A percentile compares a stretch with the other conserved stretches of the same genome.
These are phyloP conservation scores for Penicillium sp. DNA, from an alignment of 2,329 filamentous ascomycete genomes.

Conservation along the genomic window DNA sequence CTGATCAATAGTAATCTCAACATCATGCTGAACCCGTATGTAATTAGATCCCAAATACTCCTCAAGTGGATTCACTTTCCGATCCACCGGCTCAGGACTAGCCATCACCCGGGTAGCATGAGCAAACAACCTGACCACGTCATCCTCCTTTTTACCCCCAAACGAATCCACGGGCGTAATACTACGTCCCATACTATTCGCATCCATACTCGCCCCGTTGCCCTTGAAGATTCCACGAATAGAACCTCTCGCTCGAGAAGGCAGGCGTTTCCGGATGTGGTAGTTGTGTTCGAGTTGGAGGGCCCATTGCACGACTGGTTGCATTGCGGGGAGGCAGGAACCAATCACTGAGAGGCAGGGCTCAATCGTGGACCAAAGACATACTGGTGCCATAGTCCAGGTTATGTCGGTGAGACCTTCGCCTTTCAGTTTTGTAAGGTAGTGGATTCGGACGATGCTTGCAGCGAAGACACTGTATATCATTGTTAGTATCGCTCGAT, in stretches of 20 bases:
- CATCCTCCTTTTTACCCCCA: not conserved
- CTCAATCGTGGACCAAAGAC: slow-evolving; percentile 13
- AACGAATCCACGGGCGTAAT: not conserved
- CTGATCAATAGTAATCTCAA: slow-evolving; percentile 1
- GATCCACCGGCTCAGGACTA: not conserved
- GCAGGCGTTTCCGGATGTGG: not conserved
- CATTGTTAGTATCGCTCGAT: not conserved
- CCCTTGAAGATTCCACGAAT: not conserved
- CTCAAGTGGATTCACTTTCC: not conserved
- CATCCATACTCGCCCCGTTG: not conserved
- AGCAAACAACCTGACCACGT: not conserved
- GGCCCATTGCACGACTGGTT: slow-evolving; percentile 14
- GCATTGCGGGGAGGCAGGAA: slow-evolving; percentile 10
- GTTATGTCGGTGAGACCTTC: slow-evolving; percentile 1
- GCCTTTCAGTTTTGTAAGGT: slow-evolving; percentile 1
- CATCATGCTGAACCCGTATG: slow-evolving; percentile 7
- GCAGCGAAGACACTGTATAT: slow-evolving; percentile 8
- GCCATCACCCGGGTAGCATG: slow-evolving; percentile 1
- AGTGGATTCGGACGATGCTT: slow-evolving; percentile 9
- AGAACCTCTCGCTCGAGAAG: not conserved
- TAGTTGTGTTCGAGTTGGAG: slow-evolving; percentile 4
- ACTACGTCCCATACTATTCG: not conserved
- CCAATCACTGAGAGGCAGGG: slow-evolving; percentile 10
- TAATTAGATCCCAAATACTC: slow-evolving; percentile 4
- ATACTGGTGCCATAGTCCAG: slow-evolving; percentile 8